These are phyloP conservation scores for Podospora australis DNA, from an alignment of 495 filamentous ascomycete genomes.

Conservation along the genomic window DNA sequence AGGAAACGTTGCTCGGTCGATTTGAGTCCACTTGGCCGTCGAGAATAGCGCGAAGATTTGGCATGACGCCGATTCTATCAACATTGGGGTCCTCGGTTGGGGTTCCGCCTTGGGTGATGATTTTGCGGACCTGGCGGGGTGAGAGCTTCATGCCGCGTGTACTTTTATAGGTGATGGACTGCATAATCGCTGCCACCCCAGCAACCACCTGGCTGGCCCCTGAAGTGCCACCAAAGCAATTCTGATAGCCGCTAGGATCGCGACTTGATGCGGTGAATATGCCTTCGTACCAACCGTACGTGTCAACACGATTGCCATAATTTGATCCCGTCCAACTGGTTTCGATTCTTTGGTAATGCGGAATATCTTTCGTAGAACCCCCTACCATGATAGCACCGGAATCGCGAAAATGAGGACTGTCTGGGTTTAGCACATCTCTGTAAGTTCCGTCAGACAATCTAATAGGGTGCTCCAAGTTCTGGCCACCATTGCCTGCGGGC, in stretches of 20 bases:
- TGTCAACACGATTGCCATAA: slow-evolving; percentile 15
- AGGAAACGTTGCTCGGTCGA: too few species aligned
- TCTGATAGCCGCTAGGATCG: slow-evolving; percentile 1
- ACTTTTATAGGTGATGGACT: slow-evolving; percentile 11
- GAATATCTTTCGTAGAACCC: background rate
- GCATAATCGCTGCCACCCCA: slow-evolving; percentile 10
- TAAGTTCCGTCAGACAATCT: slow-evolving; percentile 8
- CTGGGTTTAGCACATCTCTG: slow-evolving; percentile 11
- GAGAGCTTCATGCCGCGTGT: slow-evolving; percentile 2
- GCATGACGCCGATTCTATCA: slow-evolving; percentile 12
- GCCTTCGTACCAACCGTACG: slow-evolving; percentile 11
- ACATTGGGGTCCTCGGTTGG: background rate
- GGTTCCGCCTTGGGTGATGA: slow-evolving; percentile 8
- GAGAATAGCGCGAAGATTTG: slow-evolving; percentile 3
- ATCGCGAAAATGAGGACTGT: slow-evolving; percentile 11
- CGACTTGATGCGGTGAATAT: slow-evolving; percentile 11
- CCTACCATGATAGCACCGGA: slow-evolving; percentile 19
- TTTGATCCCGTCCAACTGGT: slow-evolving; percentile 10
- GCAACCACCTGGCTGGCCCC: slow-evolving; percentile 12
- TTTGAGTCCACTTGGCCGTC: too few species aligned
- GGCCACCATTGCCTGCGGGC: slow-evolving; percentile 12
- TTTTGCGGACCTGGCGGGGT: slow-evolving; percentile 7
- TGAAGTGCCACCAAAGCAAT: slow-evolving; percentile 14
- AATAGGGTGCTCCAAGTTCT: slow-evolving; percentile 10
- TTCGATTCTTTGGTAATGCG: slow-evolving; percentile 9